Evolutionary conservation across 345 rosid species (phyloP).

Genomic region (Mallotus nudiflorus): DNA sequence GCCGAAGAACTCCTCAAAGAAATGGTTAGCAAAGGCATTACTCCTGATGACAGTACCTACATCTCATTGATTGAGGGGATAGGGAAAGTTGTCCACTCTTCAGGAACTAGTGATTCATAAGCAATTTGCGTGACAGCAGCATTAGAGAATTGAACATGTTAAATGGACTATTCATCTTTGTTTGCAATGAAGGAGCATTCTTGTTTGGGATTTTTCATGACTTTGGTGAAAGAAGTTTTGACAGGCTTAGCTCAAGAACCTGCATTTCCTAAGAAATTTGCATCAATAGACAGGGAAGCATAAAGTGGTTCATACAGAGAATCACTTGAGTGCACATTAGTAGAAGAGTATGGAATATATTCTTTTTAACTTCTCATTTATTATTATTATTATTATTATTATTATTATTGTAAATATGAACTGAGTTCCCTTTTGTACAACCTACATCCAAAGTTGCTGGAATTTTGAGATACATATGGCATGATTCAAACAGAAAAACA

Average conservation of each 20-base stretch:
- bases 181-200: too few relatives aligned
- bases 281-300: background rate
- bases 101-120: background rate
- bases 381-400: background rate
- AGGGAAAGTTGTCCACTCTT: constrained; percentile 20
- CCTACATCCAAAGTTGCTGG: background rate
- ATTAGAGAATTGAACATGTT: background rate
- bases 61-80: constrained; percentile 69
- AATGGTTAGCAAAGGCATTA: constrained; percentile 75
- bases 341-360: background rate
- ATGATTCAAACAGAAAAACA: background rate
- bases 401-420: background rate
- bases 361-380: background rate
- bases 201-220: too few relatives aligned
- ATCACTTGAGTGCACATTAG: background rate
- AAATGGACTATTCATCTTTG: background rate
- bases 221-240: background rate
- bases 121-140: background rate
- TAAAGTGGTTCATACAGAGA: background rate
- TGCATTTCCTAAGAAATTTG: too few relatives aligned
- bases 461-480: background rate
- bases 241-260: background rate
- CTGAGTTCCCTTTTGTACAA: background rate
- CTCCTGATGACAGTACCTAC: constrained; percentile 79
- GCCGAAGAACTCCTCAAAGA: constrained; percentile 81